Evolutionary conservation across 1,284 basidiomycete genomes (phyloP).

Genomic region (Ganoderma boninense): DNA sequence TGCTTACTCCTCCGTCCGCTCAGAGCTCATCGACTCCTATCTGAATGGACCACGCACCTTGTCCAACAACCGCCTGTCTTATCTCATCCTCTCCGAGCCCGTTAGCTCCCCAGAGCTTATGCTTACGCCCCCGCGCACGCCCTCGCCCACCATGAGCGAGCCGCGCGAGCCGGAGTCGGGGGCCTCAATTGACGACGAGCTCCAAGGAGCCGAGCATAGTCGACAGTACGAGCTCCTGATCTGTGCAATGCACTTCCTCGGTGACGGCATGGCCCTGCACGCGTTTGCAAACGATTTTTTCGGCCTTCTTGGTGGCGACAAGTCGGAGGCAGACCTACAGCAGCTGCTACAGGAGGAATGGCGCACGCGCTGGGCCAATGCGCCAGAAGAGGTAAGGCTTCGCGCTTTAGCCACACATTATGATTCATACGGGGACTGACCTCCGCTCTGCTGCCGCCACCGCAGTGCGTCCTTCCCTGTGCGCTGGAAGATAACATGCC

Average conservation of each 20-base stretch:
- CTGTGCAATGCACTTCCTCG: slow-evolving; percentile 77
- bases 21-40: slow-evolving; percentile 72
- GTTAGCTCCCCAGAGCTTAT: slow-evolving; percentile 29
- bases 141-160: slow-evolving; percentile 31
- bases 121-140: slow-evolving; percentile 49
- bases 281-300: slow-evolving; percentile 80
- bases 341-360: slow-evolving; percentile 57
- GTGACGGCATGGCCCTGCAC: slow-evolving; percentile 84
- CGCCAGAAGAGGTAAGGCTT: slow-evolving; percentile 36
- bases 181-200: slow-evolving; percentile 8
- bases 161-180: slow-evolving; percentile 2
- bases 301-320: slow-evolving; percentile 56
- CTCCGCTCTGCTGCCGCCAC: not conserved
- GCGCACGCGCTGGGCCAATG: slow-evolving; percentile 47
- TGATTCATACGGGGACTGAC: slow-evolving; percentile 14
- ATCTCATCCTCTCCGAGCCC: slow-evolving; percentile 66
- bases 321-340: slow-evolving; percentile 52
- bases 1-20: not conserved
- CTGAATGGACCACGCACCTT: slow-evolving; percentile 80
- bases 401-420: not conserved
- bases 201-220: slow-evolving; percentile 21
- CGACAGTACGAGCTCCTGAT: slow-evolving; percentile 64
- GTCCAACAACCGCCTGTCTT: slow-evolving; percentile 73
- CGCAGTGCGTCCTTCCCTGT: slow-evolving; percentile 52
- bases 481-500: slow-evolving; percentile 65